Conservation (phyloP, 2,329 filamentous ascomycete species). For the Aphanoascus verrucosus region DNA sequence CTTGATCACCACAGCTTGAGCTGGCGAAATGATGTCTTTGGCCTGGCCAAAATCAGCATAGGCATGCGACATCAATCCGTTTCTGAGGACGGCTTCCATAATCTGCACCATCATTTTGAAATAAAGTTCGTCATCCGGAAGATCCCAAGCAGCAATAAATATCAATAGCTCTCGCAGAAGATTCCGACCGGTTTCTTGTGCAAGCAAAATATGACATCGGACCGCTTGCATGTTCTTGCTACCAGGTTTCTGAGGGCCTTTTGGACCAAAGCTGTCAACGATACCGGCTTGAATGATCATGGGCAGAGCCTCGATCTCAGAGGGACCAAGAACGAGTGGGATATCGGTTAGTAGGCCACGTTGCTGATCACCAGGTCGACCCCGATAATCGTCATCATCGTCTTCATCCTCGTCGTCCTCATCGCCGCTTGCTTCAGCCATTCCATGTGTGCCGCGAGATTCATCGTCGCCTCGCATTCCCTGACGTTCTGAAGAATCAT, state of each 20-base stretch:
- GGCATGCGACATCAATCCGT: conserved; percentile 78
- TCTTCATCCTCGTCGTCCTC: conserved; percentile 44
- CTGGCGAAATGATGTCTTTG: conserved; percentile 92
- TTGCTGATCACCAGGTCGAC: conserved; percentile 42
- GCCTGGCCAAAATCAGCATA: conserved; percentile 86
- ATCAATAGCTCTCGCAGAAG: conserved; percentile 82
- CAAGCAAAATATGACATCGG: conserved; percentile 77
- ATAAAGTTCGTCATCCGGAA: conserved; percentile 84
- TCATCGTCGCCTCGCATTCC: conserved; percentile 35
- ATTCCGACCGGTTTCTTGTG: conserved; percentile 81
- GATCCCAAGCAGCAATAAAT: conserved; percentile 94
- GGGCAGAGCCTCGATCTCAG: conserved; percentile 88
- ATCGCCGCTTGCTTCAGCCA: conserved; percentile 37
- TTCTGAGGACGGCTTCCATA: conserved; percentile 82
- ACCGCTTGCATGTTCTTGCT: conserved; percentile 76
- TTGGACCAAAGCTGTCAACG: conserved; percentile 63
- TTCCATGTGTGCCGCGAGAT: conserved; percentile 33
- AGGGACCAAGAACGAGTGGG: conserved; percentile 83
- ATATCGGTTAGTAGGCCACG: conserved; percentile 85
- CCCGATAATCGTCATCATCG: conserved; percentile 42
- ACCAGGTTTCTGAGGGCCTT: conserved; percentile 50
- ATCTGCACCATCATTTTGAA: conserved; percentile 96
- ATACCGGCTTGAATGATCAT: conserved; percentile 98
- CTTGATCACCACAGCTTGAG: conserved; percentile 84
- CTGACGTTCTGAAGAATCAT: conserved; percentile 33